Base-by-base conservation (phyloP, 1,284 basidiomycete genomes). In the Inonotus hispidus region DNA sequence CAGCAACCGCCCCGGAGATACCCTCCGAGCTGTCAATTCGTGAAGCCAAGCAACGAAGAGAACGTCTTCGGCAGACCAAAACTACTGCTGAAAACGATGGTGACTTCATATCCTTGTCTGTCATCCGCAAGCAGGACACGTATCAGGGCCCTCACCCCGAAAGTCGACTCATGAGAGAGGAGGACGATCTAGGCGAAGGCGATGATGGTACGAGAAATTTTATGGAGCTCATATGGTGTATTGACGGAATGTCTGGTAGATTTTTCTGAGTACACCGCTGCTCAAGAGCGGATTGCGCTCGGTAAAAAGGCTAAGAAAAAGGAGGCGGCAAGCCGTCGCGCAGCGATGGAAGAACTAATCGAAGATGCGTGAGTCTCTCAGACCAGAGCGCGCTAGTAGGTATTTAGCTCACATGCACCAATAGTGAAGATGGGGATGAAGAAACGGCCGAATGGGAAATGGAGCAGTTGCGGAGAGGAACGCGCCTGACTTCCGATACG, bases 381-480 rank as follows among this genome's bases (percentile, higher is more conserved):
- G 19, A 43, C 63, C 2, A 39, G 50, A 16, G 49, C 61, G 59
- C n/a, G 37, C 19, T 6, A 19, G 16, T 56, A 39, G 56, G 61
- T 69, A 50, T 71, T 58, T 11, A 35, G 19, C 39, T 63, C 62
- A 64, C 21, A 53, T 41, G 49, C 57, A 10, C 54, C 38, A 57
- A 41, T 64, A 93, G 90, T 2, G 90, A 87, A 66, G 91, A 90
- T 63, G 84, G 90, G 63, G 93, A 93, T 58, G 95, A 97, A 69
- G 95, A 98, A 73, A 87, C 87, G 0, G 76, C 81, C 21, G 90
- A 94, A 74, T 98, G 95, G 95, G 94, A 97, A 70, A 81, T 84
- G 66, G 92, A 91, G 57, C 94, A 97, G 71, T 78, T 92, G 13
- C 83, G 88, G 32, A 79, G 93, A 64, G 92, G 90, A 6, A 92